These are phyloP conservation scores for Plenodomus lindquistii DNA, from an alignment of 2,329 filamentous ascomycete species.

Conservation along the genomic window DNA sequence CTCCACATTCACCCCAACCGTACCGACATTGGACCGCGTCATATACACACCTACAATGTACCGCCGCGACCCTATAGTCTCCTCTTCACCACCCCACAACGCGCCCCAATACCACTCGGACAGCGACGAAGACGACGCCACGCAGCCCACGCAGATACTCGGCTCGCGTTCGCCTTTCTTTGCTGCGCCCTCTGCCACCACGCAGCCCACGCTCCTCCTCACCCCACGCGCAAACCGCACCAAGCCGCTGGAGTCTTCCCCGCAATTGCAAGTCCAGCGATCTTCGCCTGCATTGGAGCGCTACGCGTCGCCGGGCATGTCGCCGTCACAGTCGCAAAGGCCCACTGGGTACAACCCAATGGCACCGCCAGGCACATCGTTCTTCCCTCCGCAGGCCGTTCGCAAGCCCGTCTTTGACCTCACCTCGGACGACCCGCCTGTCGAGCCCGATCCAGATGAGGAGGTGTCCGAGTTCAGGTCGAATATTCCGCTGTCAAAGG, in stretches of 20 bases:
- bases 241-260: conserved; percentile 26
- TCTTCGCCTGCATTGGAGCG: conserved; percentile 70
- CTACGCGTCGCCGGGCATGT: conserved; percentile 45
- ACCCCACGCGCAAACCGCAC: conserved; percentile 45
- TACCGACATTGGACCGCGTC: not conserved
- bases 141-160: conserved; percentile 40
- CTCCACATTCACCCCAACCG: not conserved
- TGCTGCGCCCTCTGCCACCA: conserved; percentile 45
- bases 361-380: conserved; percentile 76
- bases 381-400: conserved; percentile 53
- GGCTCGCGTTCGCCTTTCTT: conserved; percentile 34
- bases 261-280: conserved; percentile 77
- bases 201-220: conserved; percentile 65
- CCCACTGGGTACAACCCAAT: conserved; percentile 68
- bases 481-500: conserved; percentile 65
- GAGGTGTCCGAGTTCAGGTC: conserved; percentile 49
- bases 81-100: conserved; percentile 34
- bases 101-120: conserved; percentile 32
- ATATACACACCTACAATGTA: conserved; percentile 36
- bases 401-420: conserved; percentile 45
- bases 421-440: conserved; percentile 52
- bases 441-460: conserved; percentile 54
- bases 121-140: conserved; percentile 55
- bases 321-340: conserved; percentile 66
- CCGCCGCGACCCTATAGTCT: conserved; percentile 37